Base-by-base conservation (phyloP, 495 filamentous ascomycete species). In the Cladorrhinum samala region DNA sequence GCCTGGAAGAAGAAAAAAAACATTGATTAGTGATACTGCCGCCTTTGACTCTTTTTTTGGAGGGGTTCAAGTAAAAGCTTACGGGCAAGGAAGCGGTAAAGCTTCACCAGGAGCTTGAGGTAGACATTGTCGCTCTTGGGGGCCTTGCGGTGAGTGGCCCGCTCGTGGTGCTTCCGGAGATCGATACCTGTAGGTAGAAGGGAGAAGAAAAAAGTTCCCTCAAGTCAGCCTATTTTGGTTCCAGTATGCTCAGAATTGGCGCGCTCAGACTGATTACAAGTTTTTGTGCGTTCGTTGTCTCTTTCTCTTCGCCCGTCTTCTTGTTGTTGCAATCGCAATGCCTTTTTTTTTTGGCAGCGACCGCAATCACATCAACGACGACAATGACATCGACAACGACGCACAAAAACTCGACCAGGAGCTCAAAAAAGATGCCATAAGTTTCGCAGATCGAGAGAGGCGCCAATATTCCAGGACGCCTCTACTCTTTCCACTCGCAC, bases 91-190 rank as follows among this genome's bases (percentile, higher is more conserved):
- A 98, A 98, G 77, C 87, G 86, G 83, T 97, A 98, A 23, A 98
- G 88, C 85, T 96, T 96, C 76, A 96, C 91, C 68, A 97, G 80
- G 60, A 98, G 86, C 81, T 91, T 89, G 67, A 96, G 80, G 77
- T 96, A 97, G 61, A 91, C 89, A 79, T 98, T 97, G 76, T 95
- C 89, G 77, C 86, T 93, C 72, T 97, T 96, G 58, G 93, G 87
- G 55, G 92, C 92, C 83, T 88, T 91, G 76, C 90, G 87, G 77
- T 93, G 90, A 68, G 80, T 88, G 78, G 70, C 79, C 71, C 86
- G 83, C 76, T 87, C 86, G 81, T 94, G 90, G 80, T 94, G 89
- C 72, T 77, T 87, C 63, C 80, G 74, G 59, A 84, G 73, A 81
- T 84, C 81, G 77, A 84, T 84, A 82, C 81, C 79, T 78, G 68